Conservation (phyloP, 371 early-diverging fungal species). For the Actinomortierella wolfii region DNA sequence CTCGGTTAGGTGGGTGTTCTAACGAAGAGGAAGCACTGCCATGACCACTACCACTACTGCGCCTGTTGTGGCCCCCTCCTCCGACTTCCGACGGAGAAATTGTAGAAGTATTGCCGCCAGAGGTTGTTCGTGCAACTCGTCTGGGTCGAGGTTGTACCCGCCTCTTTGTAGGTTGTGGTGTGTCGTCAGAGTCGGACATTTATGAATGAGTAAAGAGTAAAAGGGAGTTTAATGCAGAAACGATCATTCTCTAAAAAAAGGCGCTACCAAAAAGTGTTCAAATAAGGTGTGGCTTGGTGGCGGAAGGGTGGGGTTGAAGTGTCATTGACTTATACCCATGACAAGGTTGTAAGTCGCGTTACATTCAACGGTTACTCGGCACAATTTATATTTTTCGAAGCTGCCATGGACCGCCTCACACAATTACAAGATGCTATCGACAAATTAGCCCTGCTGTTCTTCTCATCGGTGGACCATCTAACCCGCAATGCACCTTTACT, state of each 20-base stretch:
- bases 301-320: not conserved
- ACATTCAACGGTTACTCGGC: too few relatives aligned
- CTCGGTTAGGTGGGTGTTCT: too few relatives aligned
- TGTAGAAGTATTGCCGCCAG: not conserved
- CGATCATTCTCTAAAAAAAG: too few relatives aligned
- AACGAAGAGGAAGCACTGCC: not conserved
- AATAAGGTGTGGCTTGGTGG: too few relatives aligned
- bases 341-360: too few relatives aligned
- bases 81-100: not conserved
- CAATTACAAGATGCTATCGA: conserved; percentile 71
- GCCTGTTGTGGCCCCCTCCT: not conserved
- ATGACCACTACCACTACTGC: not conserved
- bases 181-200: conserved; percentile 41
- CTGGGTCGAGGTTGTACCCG: conserved; percentile 32
- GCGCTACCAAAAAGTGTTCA: too few relatives aligned
- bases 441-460: conserved; percentile 45
- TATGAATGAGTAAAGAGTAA: not conserved
- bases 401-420: conserved; percentile 57
- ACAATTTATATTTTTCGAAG: too few relatives aligned
- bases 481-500: conserved; percentile 37
- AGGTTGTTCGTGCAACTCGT: not conserved
- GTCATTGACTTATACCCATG: too few relatives aligned
- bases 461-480: conserved; percentile 46
- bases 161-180: conserved; percentile 6
- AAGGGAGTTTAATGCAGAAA: not conserved